phyloP scores from a whole-genome alignment of 2,329 filamentous ascomycete genomes.

The Neonectria punicea region DNA sequence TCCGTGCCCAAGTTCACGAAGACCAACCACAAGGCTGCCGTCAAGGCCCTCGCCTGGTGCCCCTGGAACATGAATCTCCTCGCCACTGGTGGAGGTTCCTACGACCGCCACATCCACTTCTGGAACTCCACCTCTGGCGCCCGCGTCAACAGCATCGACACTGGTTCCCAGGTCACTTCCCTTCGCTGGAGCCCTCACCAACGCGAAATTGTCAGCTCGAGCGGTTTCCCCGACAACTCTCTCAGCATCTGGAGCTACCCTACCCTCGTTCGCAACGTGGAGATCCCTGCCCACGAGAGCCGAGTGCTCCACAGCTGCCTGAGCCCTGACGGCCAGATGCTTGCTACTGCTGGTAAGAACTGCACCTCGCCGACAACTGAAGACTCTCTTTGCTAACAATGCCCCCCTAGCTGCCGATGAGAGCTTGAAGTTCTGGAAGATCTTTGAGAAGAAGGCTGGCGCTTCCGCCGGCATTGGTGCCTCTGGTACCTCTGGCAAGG shows the following conservation, averaged over 20 bases:
- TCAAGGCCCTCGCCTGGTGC: constrained; percentile 99
- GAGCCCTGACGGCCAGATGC: constrained; percentile 97
- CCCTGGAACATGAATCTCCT: constrained; percentile 98
- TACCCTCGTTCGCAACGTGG: constrained; percentile 93
- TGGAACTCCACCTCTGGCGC: constrained; percentile 99
- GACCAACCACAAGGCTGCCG: constrained; percentile 98
- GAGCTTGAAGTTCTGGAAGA: constrained; percentile 99
- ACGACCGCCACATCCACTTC: constrained; percentile 99
- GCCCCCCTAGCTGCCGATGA: constrained; percentile 80
- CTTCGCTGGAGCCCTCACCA: constrained; percentile 97
- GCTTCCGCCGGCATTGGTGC: constrained; percentile 71
- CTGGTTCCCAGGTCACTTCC: constrained; percentile 95
- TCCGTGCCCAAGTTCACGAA: constrained; percentile 98
- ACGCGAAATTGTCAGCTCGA: constrained; percentile 97
- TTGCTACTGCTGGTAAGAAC: constrained; percentile 84
- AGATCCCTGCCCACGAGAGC: constrained; percentile 97
- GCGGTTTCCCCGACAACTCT: constrained; percentile 98
- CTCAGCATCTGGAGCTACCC: constrained; percentile 99
- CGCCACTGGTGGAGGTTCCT: constrained; percentile 93
- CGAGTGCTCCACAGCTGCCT: constrained; percentile 96
- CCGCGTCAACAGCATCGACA: constrained; percentile 98
- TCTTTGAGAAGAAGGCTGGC: constrained; percentile 98
- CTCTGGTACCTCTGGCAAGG: constrained; percentile 78
- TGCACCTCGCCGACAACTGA: too few relatives aligned
- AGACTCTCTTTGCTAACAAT: constrained; percentile 21